Base-by-base conservation (phyloP, 139 green algal genomes). In the Haematococcus sp. region DNA sequence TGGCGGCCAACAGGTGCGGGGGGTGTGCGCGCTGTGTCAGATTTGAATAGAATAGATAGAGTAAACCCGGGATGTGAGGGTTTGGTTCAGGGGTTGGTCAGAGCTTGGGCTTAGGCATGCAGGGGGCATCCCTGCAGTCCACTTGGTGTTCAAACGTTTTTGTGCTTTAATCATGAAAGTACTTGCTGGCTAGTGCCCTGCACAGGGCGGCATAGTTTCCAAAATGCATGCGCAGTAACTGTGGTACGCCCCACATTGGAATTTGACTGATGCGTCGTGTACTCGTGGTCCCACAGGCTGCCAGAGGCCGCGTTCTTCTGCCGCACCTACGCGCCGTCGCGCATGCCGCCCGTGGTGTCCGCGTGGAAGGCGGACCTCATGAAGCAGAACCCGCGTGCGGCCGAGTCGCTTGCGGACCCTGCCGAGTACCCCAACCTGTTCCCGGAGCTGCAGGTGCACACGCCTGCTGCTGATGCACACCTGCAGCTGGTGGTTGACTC, bases 291-390 rank as follows among this genome's bases (percentile, higher is more conserved):
- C 40, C 87, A 85, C 2, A 90, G 96, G 40, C 67, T 97, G 4
- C 95, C 96, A 1, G 96, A 99, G 83, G 96, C 96, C 0, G 94
- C 96, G 19, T 97, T 99, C 87, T 91, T 99, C 58, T 88, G 93
- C 15, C 86, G 96, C 63, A 97, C 94, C 35, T 99, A 98, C 75
- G 25, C 85, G 35, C 95, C 94, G 23, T 68, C 54, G 11, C 52
- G 20, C 66, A 70, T 70, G 46, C 25, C 59, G 20, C 28, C 19
- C 13, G 60, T 72, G 77, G 77, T 93, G 54, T 52, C 68, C 23
- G 76, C 90, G 17, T 99, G 96, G 96, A 92, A 94, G 61, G 75
- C 81, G 16, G 96, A 99, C 84, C 88, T 99, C 5, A 83, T 83
- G 13, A 91, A 88, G 69, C 90, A 97, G 66, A 99, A 99, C 81